phyloP scores from a whole-genome alignment of 2,329 filamentous ascomycete species.

The Trichophyton benhamiae region DNA sequence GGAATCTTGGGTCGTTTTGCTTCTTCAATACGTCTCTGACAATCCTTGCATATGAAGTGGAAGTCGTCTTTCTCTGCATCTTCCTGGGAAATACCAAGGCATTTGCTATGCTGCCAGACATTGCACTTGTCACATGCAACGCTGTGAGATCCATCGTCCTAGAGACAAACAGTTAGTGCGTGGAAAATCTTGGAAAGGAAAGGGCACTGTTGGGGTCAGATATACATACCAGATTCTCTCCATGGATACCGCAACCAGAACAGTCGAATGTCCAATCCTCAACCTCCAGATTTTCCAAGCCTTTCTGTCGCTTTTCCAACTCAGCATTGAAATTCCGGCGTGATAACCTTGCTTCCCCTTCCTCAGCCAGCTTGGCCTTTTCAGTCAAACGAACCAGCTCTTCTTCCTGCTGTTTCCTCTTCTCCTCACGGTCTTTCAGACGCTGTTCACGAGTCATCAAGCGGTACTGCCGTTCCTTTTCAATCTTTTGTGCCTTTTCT shows the following conservation, averaged over 20 bases:
- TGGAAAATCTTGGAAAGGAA: background rate
- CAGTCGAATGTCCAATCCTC: slow-evolving; percentile 95
- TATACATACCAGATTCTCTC: slow-evolving; percentile 55
- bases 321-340: slow-evolving; percentile 70
- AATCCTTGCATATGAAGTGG: slow-evolving; percentile 70
- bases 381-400: slow-evolving; percentile 69
- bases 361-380: slow-evolving; percentile 51
- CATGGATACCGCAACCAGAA: slow-evolving; percentile 71
- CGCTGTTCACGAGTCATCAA: slow-evolving; percentile 76
- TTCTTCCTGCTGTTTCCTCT: slow-evolving; percentile 71
- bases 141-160: slow-evolving; percentile 86
- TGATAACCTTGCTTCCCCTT: slow-evolving; percentile 52
- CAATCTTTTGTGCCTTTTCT: slow-evolving; percentile 49
- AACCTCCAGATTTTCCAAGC: slow-evolving; percentile 58
- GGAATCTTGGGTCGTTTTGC: slow-evolving; percentile 50
- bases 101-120: slow-evolving; percentile 94
- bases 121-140: slow-evolving; percentile 89
- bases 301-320: slow-evolving; percentile 66
- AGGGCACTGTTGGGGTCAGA: background rate
- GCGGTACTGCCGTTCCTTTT: slow-evolving; percentile 64
- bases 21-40: slow-evolving; percentile 55
- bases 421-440: slow-evolving; percentile 70
- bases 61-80: slow-evolving; percentile 80
- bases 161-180: background rate
- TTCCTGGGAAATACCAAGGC: slow-evolving; percentile 63